Conservation (phyloP, 2,329 filamentous ascomycete genomes). For the Escovopsis weberi region DNA sequence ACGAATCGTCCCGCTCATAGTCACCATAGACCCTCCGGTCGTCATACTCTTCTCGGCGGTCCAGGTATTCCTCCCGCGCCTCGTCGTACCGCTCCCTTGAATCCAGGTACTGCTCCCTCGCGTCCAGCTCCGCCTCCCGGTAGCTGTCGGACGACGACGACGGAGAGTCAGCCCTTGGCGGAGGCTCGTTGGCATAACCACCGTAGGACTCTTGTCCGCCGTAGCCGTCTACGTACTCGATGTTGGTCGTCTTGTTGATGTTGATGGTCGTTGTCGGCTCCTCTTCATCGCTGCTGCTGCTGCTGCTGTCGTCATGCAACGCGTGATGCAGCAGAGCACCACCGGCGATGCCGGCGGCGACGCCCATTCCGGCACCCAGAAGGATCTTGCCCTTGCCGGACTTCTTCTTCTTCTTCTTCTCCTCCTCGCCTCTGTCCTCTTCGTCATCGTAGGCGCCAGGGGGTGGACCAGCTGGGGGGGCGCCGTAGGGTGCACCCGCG, state of each 20-base stretch:
- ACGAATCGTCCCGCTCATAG: slow-evolving; percentile 12
- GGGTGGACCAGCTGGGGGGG: slow-evolving; percentile 7
- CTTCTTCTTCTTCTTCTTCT: slow-evolving; percentile 18
- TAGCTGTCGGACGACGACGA: slow-evolving; percentile 23
- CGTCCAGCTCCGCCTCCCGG: slow-evolving; percentile 27
- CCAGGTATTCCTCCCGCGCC: slow-evolving; percentile 33
- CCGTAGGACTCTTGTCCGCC: slow-evolving; percentile 14
- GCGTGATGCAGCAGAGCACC: slow-evolving; percentile 44
- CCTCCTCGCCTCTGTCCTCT: slow-evolving; percentile 1
- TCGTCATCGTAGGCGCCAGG: no score
- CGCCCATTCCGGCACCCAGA: slow-evolving; percentile 43
- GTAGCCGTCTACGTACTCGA: slow-evolving; percentile 4
- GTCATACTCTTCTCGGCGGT: slow-evolving; percentile 33
- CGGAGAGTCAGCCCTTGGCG: slow-evolving; percentile 23
- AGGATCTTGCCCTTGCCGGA: slow-evolving; percentile 39
- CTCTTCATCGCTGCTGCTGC: slow-evolving; percentile 5
- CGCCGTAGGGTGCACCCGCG: slow-evolving; percentile 7
- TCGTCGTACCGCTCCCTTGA: slow-evolving; percentile 36
- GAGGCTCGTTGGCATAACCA: slow-evolving; percentile 23
- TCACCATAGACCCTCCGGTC: slow-evolving; percentile 28
- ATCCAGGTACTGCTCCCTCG: slow-evolving; percentile 28
- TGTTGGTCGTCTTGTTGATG: slow-evolving; percentile 2
- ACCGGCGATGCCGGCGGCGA: slow-evolving; percentile 41
- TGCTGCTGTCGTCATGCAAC: slow-evolving; percentile 17
- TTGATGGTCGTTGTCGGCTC: slow-evolving; percentile 1